Conservation (phyloP, 2,329 filamentous ascomycete genomes). For the Pseudopithomyces maydicus region DNA sequence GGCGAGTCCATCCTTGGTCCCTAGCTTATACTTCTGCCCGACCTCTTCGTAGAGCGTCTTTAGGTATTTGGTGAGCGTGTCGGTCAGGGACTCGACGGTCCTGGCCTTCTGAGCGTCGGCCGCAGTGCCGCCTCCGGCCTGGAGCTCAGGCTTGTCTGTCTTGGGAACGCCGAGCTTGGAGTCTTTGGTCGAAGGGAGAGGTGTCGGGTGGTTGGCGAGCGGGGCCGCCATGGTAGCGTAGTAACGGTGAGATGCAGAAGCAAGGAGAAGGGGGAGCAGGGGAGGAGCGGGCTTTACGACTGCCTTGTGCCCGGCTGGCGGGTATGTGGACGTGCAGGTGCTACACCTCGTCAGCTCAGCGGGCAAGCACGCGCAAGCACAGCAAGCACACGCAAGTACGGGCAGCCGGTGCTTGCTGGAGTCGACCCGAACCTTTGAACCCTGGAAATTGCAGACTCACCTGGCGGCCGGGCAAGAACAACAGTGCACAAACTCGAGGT, state of each 20-base stretch:
- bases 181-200: constrained; percentile 18
- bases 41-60: constrained; percentile 35
- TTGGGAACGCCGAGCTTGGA: constrained; percentile 39
- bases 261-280: neutral
- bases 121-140: constrained; percentile 45
- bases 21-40: constrained; percentile 34
- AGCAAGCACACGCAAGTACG: too few relatives aligned
- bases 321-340: neutral
- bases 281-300: neutral
- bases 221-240: constrained; percentile 1
- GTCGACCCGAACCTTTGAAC: too few relatives aligned
- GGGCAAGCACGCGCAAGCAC: neutral
- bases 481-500: neutral
- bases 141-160: constrained; percentile 39
- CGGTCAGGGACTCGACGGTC: constrained; percentile 35
- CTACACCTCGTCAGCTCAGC: constrained; percentile 3
- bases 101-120: constrained; percentile 32
- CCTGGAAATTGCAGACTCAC: neutral
- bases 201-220: constrained; percentile 24
- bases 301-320: neutral
- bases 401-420: too few relatives aligned
- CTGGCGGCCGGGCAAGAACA: neutral
- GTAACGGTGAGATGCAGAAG: neutral
- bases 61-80: constrained; percentile 34
- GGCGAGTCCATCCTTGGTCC: constrained; percentile 34